phyloP scores from a whole-genome alignment of 768 basidiomycete species.

The Tephrocybe sp. region DNA sequence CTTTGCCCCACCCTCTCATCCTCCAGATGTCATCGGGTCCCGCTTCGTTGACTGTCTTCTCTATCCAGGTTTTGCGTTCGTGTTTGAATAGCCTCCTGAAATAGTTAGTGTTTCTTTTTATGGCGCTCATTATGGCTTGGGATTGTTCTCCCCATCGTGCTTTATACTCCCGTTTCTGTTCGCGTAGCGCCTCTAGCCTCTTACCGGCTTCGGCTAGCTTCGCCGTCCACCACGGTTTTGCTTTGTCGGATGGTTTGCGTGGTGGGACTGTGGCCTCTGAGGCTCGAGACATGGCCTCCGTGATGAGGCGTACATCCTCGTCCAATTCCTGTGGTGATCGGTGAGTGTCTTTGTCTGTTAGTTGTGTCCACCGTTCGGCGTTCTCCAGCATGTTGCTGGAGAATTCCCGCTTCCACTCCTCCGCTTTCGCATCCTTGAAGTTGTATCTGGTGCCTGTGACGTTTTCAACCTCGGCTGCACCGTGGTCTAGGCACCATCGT shows the following conservation, averaged over 20 bases:
- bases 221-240: constrained; percentile 5
- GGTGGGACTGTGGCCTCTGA: background rate
- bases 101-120: no score
- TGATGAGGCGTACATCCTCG: background rate
- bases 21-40: no score
- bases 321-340: background rate
- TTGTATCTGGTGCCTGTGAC: no score
- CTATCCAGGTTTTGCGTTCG: no score
- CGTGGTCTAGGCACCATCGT: background rate
- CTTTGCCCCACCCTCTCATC: no score
- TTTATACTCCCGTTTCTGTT: background rate
- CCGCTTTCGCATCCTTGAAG: no score
- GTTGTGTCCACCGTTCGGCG: background rate
- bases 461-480: background rate
- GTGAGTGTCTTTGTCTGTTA: background rate
- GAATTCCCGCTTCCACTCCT: background rate
- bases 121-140: no score
- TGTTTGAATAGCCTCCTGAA: no score
- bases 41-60: no score
- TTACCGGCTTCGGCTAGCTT: no score
- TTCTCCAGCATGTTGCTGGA: background rate
- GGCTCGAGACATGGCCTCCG: background rate
- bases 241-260: background rate
- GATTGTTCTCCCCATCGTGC: background rate
- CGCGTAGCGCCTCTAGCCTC: no score